A percentile compares a stretch with the other conserved stretches of the same genome.
phyloP scores from a whole-genome alignment of 2,329 filamentous ascomycete genomes.

The Xylariaceae sp. region DNA sequence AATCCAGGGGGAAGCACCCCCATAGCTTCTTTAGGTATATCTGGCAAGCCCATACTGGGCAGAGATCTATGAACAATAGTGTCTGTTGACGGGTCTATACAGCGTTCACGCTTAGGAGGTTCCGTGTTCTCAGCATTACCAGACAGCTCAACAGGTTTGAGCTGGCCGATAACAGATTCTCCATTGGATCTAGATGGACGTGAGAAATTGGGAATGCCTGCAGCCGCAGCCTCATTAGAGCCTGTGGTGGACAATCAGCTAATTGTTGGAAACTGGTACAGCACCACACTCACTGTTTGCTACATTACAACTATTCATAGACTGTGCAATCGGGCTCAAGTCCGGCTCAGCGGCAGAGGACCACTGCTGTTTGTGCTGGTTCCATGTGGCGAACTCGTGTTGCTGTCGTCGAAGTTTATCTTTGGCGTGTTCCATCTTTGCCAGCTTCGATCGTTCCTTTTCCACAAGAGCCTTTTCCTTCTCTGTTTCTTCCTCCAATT shows the following conservation, averaged over 20 bases:
- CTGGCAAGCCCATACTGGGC: constrained; percentile 15
- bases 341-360: constrained; percentile 57
- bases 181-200: constrained; percentile 26
- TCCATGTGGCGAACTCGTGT: constrained; percentile 51
- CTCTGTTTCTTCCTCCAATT: constrained; percentile 48
- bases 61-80: constrained; percentile 38
- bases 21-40: background rate
- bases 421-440: constrained; percentile 52
- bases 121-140: constrained; percentile 24
- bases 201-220: constrained; percentile 30
- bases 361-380: constrained; percentile 55
- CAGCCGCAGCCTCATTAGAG: constrained; percentile 24
- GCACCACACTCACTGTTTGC: constrained; percentile 30
- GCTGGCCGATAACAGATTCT: background rate
- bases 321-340: constrained; percentile 58
- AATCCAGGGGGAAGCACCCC: constrained; percentile 16
- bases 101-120: constrained; percentile 10
- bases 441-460: constrained; percentile 50
- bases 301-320: constrained; percentile 38
- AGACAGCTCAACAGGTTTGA: constrained; percentile 1
- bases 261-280: background rate
- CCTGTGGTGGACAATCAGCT: constrained; percentile 18
- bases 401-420: constrained; percentile 43
- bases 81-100: constrained; percentile 34
- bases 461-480: constrained; percentile 49